A percentile compares a stretch with the other conserved stretches of the same genome.
These are phyloP conservation scores for Shiraia sp. DNA, from an alignment of 2,329 filamentous ascomycete genomes.

Conservation along the genomic window DNA sequence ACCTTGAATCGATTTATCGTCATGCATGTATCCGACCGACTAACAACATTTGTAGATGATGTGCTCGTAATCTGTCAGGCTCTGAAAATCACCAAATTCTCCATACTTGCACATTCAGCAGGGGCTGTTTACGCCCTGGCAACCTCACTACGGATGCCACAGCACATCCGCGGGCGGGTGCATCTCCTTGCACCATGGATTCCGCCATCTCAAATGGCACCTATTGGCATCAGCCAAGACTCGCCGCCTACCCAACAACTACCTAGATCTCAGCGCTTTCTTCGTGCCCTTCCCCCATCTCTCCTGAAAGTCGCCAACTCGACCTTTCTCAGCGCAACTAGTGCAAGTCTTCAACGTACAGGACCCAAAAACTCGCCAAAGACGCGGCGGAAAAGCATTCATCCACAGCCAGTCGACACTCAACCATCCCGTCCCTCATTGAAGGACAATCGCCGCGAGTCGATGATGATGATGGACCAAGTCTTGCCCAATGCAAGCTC, in stretches of 20 bases:
- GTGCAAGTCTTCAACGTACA: slow-evolving; percentile 68
- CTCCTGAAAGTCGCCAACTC: slow-evolving; percentile 94
- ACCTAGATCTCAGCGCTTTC: slow-evolving; percentile 86
- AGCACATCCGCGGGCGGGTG: slow-evolving; percentile 91
- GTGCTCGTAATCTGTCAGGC: slow-evolving; percentile 92
- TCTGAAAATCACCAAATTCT: slow-evolving; percentile 93
- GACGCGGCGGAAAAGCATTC: slow-evolving; percentile 35
- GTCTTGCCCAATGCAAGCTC: slow-evolving; percentile 46
- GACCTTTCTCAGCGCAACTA: slow-evolving; percentile 91
- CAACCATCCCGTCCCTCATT: slow-evolving; percentile 21
- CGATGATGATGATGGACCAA: slow-evolving; percentile 56
- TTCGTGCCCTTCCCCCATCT: slow-evolving; percentile 85
- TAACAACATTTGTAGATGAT: slow-evolving; percentile 60
- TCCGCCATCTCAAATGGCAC: slow-evolving; percentile 67
- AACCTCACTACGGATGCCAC: slow-evolving; percentile 91
- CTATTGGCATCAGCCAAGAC: slow-evolving; percentile 66
- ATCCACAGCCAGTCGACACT: slow-evolving; percentile 19
- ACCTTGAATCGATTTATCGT: too few species aligned
- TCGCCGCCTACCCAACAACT: slow-evolving; percentile 82
- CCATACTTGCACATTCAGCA: slow-evolving; percentile 91
- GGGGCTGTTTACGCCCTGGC: slow-evolving; percentile 98
- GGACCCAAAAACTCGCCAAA: slow-evolving; percentile 58
- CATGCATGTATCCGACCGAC: slow-evolving; percentile 1
- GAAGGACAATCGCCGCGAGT: slow-evolving; percentile 47
- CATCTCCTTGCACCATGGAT: slow-evolving; percentile 97